A percentile compares a stretch with the other conserved stretches of the same genome.
Conservation (phyloP, 129 eudicot genomes). For the Flaveria ramosissima region DNA sequence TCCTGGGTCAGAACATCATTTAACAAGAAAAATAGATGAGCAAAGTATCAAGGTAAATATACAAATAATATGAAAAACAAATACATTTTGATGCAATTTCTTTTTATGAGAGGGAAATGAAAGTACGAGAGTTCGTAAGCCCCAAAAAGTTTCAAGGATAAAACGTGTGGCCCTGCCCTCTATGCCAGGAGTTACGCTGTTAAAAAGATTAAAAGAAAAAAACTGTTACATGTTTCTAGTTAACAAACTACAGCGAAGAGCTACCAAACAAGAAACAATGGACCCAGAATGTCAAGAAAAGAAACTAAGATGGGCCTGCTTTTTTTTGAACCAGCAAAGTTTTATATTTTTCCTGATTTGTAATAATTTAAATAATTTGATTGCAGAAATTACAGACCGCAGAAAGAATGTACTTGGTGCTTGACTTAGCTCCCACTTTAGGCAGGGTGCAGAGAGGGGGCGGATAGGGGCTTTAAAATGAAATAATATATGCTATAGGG, state of each 20-base stretch:
- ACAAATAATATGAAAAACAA: slow-evolving; percentile 22
- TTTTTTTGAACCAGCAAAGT: neutral
- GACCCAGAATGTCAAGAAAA: slow-evolving; percentile 16
- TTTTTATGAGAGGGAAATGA: neutral
- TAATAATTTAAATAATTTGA: neutral
- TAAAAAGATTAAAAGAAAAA: neutral
- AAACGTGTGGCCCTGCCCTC: slow-evolving; percentile 22
- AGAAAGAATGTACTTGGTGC: too few species aligned
- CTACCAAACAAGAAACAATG: slow-evolving; percentile 23
- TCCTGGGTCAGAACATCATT: slow-evolving; percentile 35
- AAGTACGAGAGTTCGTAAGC: slow-evolving; percentile 2
- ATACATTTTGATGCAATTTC: slow-evolving; percentile 6
- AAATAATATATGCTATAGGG: neutral
- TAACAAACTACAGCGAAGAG: slow-evolving; percentile 10
- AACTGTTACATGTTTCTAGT: slow-evolving; percentile 20
- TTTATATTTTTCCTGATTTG: neutral
- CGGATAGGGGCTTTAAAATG: neutral
- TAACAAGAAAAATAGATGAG: slow-evolving; percentile 16
- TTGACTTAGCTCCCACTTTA: too few species aligned
- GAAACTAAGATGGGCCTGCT: slow-evolving; percentile 1
- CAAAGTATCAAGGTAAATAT: slow-evolving; percentile 14
- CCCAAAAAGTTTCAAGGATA: slow-evolving; percentile 18
- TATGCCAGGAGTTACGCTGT: slow-evolving; percentile 19
- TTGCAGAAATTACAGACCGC: neutral
- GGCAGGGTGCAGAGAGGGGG: too few species aligned